Percentiles rank a stretch among this genome's conserved stretches.
phyloP scores from a whole-genome alignment of 768 basidiomycete species.

The Coprinopsis sp. region DNA sequence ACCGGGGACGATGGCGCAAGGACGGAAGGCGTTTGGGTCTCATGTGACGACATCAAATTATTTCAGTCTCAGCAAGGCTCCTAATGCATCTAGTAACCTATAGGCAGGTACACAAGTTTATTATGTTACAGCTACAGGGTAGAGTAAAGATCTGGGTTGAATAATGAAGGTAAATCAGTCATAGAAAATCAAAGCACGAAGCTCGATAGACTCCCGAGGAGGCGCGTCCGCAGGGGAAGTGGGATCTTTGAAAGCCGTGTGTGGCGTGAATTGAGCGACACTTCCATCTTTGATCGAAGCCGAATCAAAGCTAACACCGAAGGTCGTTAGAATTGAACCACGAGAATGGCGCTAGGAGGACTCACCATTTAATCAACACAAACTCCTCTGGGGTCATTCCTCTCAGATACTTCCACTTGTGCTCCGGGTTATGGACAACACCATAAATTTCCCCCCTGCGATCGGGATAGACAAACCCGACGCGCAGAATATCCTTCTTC shows the following conservation, averaged over 20 bases:
- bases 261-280: conserved; percentile 44
- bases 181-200: conserved; percentile 47
- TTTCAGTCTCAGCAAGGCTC: no score
- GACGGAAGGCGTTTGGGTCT: no score
- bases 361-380: conserved; percentile 51
- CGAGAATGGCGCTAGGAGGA: not conserved
- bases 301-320: conserved; percentile 22
- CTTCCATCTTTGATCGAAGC: conserved; percentile 34
- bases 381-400: conserved; percentile 45
- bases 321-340: not conserved
- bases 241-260: conserved; percentile 46
- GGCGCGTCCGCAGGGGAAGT: conserved; percentile 38
- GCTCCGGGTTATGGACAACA: conserved; percentile 40
- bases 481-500: conserved; percentile 37
- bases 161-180: conserved; percentile 21
- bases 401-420: conserved; percentile 48
- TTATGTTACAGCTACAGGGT: no score
- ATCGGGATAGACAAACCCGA: conserved; percentile 43
- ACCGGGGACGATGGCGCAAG: no score
- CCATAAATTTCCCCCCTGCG: conserved; percentile 47
- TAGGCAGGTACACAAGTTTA: no score
- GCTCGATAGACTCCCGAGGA: conserved; percentile 45
- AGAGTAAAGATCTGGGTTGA: no score
- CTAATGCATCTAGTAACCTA: no score
- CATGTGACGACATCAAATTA: no score